Evolutionary conservation across 73 alveolate species (phyloP).

Genomic region (Paramecium caudatum): DNA sequence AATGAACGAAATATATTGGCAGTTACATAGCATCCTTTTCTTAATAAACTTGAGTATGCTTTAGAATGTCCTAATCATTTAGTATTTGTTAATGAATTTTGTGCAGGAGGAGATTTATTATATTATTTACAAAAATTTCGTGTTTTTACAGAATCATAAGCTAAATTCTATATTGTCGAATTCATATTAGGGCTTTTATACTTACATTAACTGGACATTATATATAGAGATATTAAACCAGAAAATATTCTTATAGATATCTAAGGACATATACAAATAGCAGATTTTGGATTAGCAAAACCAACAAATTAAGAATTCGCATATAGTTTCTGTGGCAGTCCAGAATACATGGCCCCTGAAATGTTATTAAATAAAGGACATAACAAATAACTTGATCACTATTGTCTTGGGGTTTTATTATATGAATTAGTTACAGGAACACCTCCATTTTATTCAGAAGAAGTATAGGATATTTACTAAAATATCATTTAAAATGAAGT

Average conservation of each 20-base stretch:
- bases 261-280: slow-evolving; percentile 89
- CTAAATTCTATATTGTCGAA: slow-evolving; percentile 85
- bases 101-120: slow-evolving; percentile 91
- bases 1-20: slow-evolving; percentile 82
- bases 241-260: slow-evolving; percentile 93
- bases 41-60: slow-evolving; percentile 88
- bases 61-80: slow-evolving; percentile 83
- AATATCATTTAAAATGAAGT: slow-evolving; percentile 70
- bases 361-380: slow-evolving; percentile 79
- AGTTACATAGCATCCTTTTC: slow-evolving; percentile 82
- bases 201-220: slow-evolving; percentile 83
- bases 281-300: slow-evolving; percentile 96
- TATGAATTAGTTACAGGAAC: slow-evolving; percentile 82
- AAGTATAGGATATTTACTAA: slow-evolving; percentile 62
- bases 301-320: slow-evolving; percentile 66
- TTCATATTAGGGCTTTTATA: slow-evolving; percentile 83
- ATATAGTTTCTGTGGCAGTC: slow-evolving; percentile 83
- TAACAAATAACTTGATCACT: slow-evolving; percentile 78
- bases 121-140: slow-evolving; percentile 76
- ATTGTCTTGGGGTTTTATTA: slow-evolving; percentile 79
- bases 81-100: slow-evolving; percentile 79
- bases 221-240: slow-evolving; percentile 92
- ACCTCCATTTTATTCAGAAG: slow-evolving; percentile 79
- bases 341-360: slow-evolving; percentile 86
- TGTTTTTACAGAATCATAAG: slow-evolving; percentile 82